A percentile compares a stretch with the other conserved stretches of the same genome.
These are phyloP conservation scores for Monosporozyma aerobia DNA, from an alignment of 805 yeast species.

Conservation along the genomic window DNA sequence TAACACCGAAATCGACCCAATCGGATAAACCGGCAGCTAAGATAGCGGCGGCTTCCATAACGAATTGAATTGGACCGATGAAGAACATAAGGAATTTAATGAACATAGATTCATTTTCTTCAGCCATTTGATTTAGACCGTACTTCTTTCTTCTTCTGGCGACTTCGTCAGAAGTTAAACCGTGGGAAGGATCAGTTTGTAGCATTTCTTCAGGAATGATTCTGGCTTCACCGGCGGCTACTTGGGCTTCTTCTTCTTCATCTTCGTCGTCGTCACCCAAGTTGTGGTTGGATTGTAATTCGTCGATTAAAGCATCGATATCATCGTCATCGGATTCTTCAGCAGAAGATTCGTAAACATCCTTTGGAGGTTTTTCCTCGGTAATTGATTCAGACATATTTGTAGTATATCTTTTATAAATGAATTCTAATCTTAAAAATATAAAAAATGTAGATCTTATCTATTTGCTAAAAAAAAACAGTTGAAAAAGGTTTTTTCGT, in stretches of 20 bases:
- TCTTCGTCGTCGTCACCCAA: constrained; percentile 42
- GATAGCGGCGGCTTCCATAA: constrained; percentile 94
- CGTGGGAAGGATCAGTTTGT: constrained; percentile 69
- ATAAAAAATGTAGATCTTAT: not conserved
- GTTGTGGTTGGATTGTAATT: constrained; percentile 60
- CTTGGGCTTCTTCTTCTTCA: constrained; percentile 36
- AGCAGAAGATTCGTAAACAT: constrained; percentile 16
- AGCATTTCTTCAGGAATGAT: constrained; percentile 80
- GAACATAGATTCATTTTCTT: constrained; percentile 71
- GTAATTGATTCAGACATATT: constrained; percentile 1
- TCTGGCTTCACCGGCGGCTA: constrained; percentile 52
- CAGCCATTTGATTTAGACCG: constrained; percentile 86
- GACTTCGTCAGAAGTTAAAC: constrained; percentile 74
- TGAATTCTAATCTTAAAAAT: not conserved
- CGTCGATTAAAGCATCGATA: constrained; percentile 64
- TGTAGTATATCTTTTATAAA: not conserved
- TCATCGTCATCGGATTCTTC: constrained; percentile 57
- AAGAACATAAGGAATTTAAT: constrained; percentile 79
- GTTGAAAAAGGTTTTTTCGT: not conserved
- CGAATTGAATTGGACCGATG: constrained; percentile 94
- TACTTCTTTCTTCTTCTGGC: constrained; percentile 77
- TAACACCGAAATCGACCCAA: constrained; percentile 99
- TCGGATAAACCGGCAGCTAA: constrained; percentile 94
- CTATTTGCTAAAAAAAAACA: not conserved
- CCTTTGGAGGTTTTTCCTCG: constrained; percentile 11